Evolutionary conservation across 2,329 filamentous ascomycete species (phyloP), one percentile per base, ranked within the genome.

Genomic region (Fusarium brevicatenulatum): DNA sequence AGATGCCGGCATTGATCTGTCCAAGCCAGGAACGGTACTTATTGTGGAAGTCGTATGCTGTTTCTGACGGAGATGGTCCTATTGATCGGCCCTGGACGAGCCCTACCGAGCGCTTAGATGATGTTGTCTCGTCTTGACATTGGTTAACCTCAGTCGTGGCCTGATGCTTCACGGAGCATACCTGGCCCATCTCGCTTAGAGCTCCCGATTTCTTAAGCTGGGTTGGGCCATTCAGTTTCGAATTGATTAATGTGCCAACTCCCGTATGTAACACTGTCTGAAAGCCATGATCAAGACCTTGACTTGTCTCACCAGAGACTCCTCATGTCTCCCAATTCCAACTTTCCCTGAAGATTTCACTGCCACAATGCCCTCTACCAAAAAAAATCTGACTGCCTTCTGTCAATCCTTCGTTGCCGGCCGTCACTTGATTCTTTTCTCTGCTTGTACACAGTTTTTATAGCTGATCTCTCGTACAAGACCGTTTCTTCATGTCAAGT

Each of bases 1-100:
- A 68, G 47, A 53, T 61, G 43, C 55, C 63, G 57, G 55, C 30
- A 73, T 71, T 47, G 44, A 43, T 50, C 42, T 62, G 46, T 39
- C 50, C 39, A 66, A 55, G 42, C 54, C 46, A 66, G 46, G 37
- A 21, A 58, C 46, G 19, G 52, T 68, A 55, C 43, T 50, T 43
- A 36, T 30, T 57, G 36, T 46, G 49, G 53, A 42, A 55, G 42
- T 44, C 50, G 36, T 43, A 25, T 34, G 43, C 28, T 56, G 30
- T 54, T 28, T 50, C 32, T 25, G 25, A 46, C 30, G 46, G 42
- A 21, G 23, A 49, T 39, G 25, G 40, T 46, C 40, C 34, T 47
- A 36, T n/a, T 42, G 43, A 57, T 68, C 44, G 44, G 23, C 54
- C 37, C 36, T 42, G 50, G 36, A 15, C 43, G 32, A 57, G 36